These are phyloP conservation scores for Aureobasidium sp. DNA, from an alignment of 2,329 filamentous ascomycete species.

Conservation along the genomic window DNA sequence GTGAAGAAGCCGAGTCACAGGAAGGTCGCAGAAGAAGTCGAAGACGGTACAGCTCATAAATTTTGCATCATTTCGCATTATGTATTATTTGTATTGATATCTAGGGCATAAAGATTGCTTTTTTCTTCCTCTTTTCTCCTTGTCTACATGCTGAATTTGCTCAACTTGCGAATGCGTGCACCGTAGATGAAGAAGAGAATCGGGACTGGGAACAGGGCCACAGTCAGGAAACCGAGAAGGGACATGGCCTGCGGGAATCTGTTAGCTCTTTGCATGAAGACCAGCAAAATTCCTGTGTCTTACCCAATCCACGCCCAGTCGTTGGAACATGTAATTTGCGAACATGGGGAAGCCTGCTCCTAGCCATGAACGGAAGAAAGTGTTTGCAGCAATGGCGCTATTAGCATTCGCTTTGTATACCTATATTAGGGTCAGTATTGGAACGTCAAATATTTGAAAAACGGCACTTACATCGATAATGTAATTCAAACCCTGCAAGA, in stretches of 20 bases:
- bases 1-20: constrained; percentile 14
- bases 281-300: neutral
- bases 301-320: neutral
- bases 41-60: constrained; percentile 10
- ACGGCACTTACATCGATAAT: too few relatives aligned
- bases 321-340: constrained; percentile 22
- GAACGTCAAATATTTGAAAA: too few relatives aligned
- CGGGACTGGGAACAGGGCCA: constrained; percentile 21
- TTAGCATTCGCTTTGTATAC: constrained; percentile 28
- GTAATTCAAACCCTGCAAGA: constrained; percentile 23
- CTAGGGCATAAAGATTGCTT: neutral
- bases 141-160: constrained; percentile 11
- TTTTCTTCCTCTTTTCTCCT: neutral
- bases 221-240: constrained; percentile 24
- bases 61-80: neutral
- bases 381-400: constrained; percentile 28
- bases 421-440: too few relatives aligned
- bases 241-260: too few relatives aligned
- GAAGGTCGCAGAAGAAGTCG: constrained; percentile 14
- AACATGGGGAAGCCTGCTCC: constrained; percentile 30
- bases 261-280: too few relatives aligned
- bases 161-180: constrained; percentile 17
- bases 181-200: constrained; percentile 23
- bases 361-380: constrained; percentile 26
- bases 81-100: constrained; percentile 1